Evolutionary conservation across 306 rosid species (phyloP).

Genomic region (Oemleria cerasiformis): DNA sequence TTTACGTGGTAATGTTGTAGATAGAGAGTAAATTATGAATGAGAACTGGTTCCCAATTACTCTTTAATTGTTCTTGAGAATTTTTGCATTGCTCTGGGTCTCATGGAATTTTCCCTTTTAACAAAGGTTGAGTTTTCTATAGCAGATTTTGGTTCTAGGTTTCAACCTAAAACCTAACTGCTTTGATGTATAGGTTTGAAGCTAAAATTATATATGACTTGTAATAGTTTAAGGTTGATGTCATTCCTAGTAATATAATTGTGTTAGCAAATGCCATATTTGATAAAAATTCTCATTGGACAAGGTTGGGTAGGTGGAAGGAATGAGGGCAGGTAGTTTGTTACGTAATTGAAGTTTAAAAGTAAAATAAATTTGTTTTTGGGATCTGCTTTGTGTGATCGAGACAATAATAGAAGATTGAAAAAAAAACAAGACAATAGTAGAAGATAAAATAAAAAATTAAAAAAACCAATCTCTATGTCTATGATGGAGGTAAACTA

Average conservation of each 20-base stretch:
- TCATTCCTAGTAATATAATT: background rate
- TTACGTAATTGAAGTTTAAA: too few relatives aligned
- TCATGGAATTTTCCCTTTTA: background rate
- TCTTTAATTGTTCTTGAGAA: constrained; percentile 25
- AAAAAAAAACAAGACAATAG: too few relatives aligned
- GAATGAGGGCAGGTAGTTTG: too few relatives aligned
- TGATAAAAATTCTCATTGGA: background rate
- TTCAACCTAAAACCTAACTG: background rate
- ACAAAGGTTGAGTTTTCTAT: background rate
- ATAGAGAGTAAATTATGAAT: constrained; percentile 40
- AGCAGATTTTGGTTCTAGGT: background rate
- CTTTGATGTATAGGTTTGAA: background rate
- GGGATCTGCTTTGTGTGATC: too few relatives aligned
- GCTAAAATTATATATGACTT: background rate
- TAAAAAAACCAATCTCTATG: too few relatives aligned
- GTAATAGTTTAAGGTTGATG: background rate
- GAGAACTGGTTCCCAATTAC: constrained; percentile 32
- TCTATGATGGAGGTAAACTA: too few relatives aligned
- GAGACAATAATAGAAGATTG: too few relatives aligned
- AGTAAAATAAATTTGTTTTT: too few relatives aligned
- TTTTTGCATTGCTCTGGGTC: background rate
- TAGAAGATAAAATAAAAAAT: too few relatives aligned
- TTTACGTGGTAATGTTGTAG: constrained; percentile 43
- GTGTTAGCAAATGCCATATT: too few relatives aligned
- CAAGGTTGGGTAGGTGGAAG: background rate